Conservation (phyloP, 768 basidiomycete genomes). For the Psilocybe tampanensis region DNA sequence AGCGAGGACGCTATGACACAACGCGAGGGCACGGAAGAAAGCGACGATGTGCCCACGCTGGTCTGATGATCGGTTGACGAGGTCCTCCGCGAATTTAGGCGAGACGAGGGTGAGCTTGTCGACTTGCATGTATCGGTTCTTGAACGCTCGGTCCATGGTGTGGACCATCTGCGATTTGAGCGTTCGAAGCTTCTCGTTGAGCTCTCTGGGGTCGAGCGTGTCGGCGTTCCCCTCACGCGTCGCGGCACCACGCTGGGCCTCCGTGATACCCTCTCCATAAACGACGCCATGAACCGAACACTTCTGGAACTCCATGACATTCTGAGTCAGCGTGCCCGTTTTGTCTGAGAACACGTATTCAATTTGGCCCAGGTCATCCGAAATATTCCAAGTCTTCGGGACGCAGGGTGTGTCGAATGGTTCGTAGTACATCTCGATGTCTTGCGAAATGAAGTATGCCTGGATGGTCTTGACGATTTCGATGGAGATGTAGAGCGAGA, state of each 20-base stretch:
- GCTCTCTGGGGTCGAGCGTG: conserved; percentile 67
- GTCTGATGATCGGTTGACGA: conserved; percentile 58
- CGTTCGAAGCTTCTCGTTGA: conserved; percentile 60
- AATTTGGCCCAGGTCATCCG: conserved; percentile 97
- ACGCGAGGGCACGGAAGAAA: conserved; percentile 93
- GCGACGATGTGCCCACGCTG: conserved; percentile 72
- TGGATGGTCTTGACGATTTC: conserved; percentile 99
- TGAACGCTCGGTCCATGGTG: conserved; percentile 76
- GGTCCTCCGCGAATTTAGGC: conserved; percentile 79
- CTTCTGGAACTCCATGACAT: conserved; percentile 98
- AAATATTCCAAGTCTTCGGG: conserved; percentile 98
- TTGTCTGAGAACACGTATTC: conserved; percentile 92
- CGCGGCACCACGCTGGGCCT: conserved; percentile 92
- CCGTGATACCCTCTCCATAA: conserved; percentile 95
- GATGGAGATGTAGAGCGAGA: conserved; percentile 95
- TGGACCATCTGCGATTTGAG: conserved; percentile 79
- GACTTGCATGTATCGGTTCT: conserved; percentile 82
- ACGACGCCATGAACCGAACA: conserved; percentile 83
- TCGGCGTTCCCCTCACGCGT: conserved; percentile 77
- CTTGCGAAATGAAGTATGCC: conserved; percentile 95
- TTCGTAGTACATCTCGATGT: conserved; percentile 94
- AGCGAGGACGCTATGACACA: conserved; percentile 91
- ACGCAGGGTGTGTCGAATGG: conserved; percentile 86
- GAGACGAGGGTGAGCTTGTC: conserved; percentile 88
- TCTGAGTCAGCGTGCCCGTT: conserved; percentile 96